Evolutionary conservation across 2,329 filamentous ascomycete species (phyloP), one percentile per base, ranked within the genome.

Genomic region (Helminthosporium solani): DNA sequence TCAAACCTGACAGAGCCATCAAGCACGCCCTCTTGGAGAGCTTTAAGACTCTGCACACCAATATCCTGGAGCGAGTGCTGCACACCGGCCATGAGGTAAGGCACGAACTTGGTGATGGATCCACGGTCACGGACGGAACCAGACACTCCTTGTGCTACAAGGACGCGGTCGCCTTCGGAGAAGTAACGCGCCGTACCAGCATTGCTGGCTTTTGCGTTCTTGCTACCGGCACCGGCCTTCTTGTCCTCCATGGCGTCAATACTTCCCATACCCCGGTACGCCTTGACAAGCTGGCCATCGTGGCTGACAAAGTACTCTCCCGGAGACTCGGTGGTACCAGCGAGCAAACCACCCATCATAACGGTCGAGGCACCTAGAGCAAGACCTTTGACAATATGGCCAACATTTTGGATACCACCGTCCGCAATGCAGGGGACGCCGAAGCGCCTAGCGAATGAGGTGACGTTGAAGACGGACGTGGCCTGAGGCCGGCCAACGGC

Each of bases 221-320:
- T 87, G 64, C 78, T 76, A 57, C 86, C 87, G 49, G 73, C 79
- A 44, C 88, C 90, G 9, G 91, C 90, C 80, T 96, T 96, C 83
- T 94, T 96, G 76, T 97, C 92, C 76, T 97, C 91, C 94, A 99
- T 99, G 58, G 94, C 94, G 65, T 96, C 94, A 69, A 99, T 99
- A 74, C 86, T 91, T 58, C 94, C 94, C 94, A 99, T 99, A 50
- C 94, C 94, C 73, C 94, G 88, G 81, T 99, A 99, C 33, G 94
- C 91, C 82, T 99, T 99, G 73, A 99, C 92, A 44, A 99, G 85
- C 81, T 97, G 95, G 56, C 94, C 94, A 75, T 97, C 92, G 50
- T 88, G 87, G 66, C 89, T 95, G 60, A 99, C 90, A 67, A 95
- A 97, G 58, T 95, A 97, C 57, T 92, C 91, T 56, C 94, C 95